Base-by-base conservation (phyloP, 768 basidiomycete genomes). In the Agaricus bisporus region DNA sequence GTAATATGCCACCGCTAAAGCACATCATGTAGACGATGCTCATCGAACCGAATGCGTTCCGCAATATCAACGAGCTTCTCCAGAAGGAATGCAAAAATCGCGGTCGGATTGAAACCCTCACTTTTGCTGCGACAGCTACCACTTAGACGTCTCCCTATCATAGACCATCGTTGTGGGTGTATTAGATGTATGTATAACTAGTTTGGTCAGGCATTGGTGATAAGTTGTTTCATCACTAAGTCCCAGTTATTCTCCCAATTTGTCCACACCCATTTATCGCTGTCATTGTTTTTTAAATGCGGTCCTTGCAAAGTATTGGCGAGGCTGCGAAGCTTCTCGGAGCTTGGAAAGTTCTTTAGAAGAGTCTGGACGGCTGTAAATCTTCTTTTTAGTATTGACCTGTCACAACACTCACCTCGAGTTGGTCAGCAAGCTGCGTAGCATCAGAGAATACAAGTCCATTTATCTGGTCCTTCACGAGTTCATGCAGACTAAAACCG, bases 21-120 rank as follows among this genome's bases (percentile, higher is more conserved):
- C 14, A 10, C 18, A 11, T 29, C 11, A 22, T 25, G 20, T 9
- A 98, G 95, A 81, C 87, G 44, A 78, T 95, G 73, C 77, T 95
- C 51, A 98, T 98, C 56, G 94, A 98, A 65, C 95, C 97, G 4
- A 82, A 88, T 39, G 86, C 90, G 60, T 95, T 97, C 79, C 83
- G 90, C 35, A 76, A 87, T 17, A 79, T 99, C 59, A 90, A 87
- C 61, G 95, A 98, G 56, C 68, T 98, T 39, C 69, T 98, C 55
- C 90, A 94, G 66, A 90, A 88, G 64, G 90, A 98, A 64, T 87
- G 86, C 64, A 95, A 95, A 67, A 91, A 91, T 15, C 80, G 81
- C 59, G 91, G 92, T 1, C 76, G 88, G 48, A 73, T 98, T 38
- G 95, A 98, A 69, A 95, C 93, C 0, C 64, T 91, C 61, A 75